Percentiles rank a stretch among this genome's conserved stretches.
phyloP scores from a whole-genome alignment of 306 rosid genomes.

The Gastrolobium bilobum region DNA sequence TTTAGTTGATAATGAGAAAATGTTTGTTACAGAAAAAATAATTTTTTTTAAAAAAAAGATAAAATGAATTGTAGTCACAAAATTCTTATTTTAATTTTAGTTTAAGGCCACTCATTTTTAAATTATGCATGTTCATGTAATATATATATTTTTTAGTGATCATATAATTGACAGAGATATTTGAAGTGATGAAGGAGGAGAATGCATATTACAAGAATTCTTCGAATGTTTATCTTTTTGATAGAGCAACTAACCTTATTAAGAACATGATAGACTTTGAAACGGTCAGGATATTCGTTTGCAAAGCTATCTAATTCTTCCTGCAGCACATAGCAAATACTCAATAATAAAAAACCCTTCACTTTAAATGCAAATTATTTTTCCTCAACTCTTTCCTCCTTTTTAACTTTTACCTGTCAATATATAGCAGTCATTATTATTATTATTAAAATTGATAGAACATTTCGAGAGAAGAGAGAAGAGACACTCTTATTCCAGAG shows the following conservation, averaged over 20 bases:
- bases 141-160: neutral
- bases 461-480: neutral
- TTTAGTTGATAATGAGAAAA: neutral
- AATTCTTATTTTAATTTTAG: neutral
- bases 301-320: conserved; percentile 59
- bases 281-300: conserved; percentile 40
- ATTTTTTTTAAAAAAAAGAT: neutral
- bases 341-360: neutral
- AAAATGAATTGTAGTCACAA: neutral
- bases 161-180: neutral
- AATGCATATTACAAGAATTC: neutral
- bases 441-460: neutral
- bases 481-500: neutral
- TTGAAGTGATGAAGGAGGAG: neutral
- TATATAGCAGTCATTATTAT: no score
- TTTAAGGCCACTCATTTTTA: neutral
- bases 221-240: neutral
- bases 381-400: neutral
- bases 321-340: conserved; percentile 44
- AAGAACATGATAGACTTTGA: conserved; percentile 59
- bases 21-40: neutral
- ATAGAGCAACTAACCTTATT: conserved; percentile 52
- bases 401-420: neutral
- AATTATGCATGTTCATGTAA: neutral
- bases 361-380: neutral